Evolutionary conservation across 2,329 filamentous ascomycete genomes (phyloP), one percentile per base, ranked within the genome.

Genomic region (Fusarium buharicum): DNA sequence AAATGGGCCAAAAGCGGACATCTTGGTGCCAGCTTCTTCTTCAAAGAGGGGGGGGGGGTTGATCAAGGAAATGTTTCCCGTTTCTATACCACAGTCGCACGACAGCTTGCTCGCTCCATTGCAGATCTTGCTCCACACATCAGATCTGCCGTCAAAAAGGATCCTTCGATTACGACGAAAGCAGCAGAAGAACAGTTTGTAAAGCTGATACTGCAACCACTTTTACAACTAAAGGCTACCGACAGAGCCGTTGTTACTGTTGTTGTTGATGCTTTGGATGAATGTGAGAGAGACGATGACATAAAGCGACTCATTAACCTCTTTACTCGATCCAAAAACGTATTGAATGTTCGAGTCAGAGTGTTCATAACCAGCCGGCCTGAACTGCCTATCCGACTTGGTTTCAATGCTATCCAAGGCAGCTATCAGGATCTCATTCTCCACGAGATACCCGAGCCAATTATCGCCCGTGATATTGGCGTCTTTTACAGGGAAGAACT

Each of bases 311-410:
- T 61, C 0, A n/a, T 62, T 0, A 22, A 34, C 6, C 4, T 56
- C 0, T 12, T 56, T 0, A 44, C 56, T 1, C 6, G 4, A 68
- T 9, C 40, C 44, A 6, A 27, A 1, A 9, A 16, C 0, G n/a
- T 39, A 0, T 10, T 11, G 37, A 1, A 48, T 7, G 39, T 79
- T 8, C 72, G 36, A 3, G 3, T 62, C 2, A 46, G 70, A 47
- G 50, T 76, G 1, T 78, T 82, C 24, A 16, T 82, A 0, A 81
- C 79, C 0, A 81, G 78, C 38, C 70, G 79, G 11, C 79, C 79
- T 0, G 75, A 81, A 18, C 49, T 78, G 2, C 72, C 73, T 0
- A 72, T 80, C 18, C 73, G 75, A 0, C 62, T 76, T 12, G 73
- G 75, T 0, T 81, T 82, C 33, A 50, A 50, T 0, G 10, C 63